Base-by-base conservation (phyloP, 1,284 basidiomycete species). In the Cryptococcus hybrid region DNA sequence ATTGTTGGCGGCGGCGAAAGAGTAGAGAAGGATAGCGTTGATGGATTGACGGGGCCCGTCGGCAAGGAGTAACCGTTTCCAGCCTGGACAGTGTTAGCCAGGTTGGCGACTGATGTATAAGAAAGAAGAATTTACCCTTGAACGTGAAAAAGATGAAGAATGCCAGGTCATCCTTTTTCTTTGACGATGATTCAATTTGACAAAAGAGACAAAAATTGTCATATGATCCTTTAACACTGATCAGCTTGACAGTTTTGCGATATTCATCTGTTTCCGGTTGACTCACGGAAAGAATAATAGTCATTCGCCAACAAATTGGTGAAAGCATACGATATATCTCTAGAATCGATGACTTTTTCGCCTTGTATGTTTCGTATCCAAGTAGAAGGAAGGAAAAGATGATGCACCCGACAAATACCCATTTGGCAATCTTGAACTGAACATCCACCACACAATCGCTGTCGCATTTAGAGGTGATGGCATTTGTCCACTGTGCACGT, bases 91-190 rank as follows among this genome's bases (percentile, higher is more conserved):
- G 11, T 58, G 51, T n/a, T 36, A 7, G 36, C 24, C n/a, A 6
- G 30, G 39, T 18, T 18, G 18, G 18, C 18, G 40, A 15, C 30
- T 30, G 30, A 3, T 8, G n/a, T n/a, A n/a, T 13, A 3, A 8
- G 3, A 6, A 13, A 37, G 24, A 49, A 18, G 9, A 30, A 43
- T 85, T 52, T 58, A 90, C 92, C 92, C 82, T 99, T 99, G 85
- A 99, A 99, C 1, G 90, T 90, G 80, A 99, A 99, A 85, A 98
- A 99, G 75, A 98, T 86, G 78, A 97, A 99, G 84, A 99, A 98
- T 50, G 94, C 92, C 78, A 98, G 92, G 71, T 96, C 92, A 77
- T 99, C 95, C 77, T 89, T 93, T 67, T 87, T 88, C 84, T 96
- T 97, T 37, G 92, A 95, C 38, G 94, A 97, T 71, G 90, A 88